phyloP scores from a whole-genome alignment of 768 basidiomycete genomes.

The Agaricus subrufescens region DNA sequence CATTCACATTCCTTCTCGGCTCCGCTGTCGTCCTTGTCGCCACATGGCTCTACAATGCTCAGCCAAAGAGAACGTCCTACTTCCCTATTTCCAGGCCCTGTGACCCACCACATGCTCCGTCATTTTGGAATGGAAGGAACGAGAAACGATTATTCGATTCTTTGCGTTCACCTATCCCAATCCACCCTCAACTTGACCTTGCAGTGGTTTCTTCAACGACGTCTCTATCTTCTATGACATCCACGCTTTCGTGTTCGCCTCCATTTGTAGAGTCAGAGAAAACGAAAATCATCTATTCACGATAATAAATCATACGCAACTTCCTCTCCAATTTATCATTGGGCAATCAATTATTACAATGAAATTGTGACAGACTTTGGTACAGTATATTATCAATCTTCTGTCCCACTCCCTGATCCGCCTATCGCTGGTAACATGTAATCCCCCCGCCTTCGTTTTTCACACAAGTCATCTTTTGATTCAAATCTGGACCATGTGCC shows the following conservation, averaged over 20 bases:
- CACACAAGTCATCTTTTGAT: no score
- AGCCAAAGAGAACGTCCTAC: conserved; percentile 31
- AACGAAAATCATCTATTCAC: conserved; percentile 10
- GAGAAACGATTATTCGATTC: conserved; percentile 20
- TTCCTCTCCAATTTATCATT: not conserved
- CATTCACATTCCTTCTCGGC: conserved; percentile 81
- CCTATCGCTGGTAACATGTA: no score
- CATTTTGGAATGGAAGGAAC: conserved; percentile 16
- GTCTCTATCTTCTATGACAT: conserved; percentile 24
- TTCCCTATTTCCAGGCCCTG: conserved; percentile 10
- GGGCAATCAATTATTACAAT: not conserved
- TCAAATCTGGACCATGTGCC: no score
- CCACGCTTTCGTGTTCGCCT: conserved; percentile 18
- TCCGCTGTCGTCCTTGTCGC: conserved; percentile 79
- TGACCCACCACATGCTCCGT: conserved; percentile 8
- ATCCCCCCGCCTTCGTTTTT: no score
- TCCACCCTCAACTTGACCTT: conserved; percentile 16
- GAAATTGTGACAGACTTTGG: not conserved
- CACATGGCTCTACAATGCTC: conserved; percentile 86
- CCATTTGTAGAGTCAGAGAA: conserved; percentile 20
- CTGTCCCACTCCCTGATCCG: not conserved
- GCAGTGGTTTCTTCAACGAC: conserved; percentile 26
- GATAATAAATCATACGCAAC: conserved; percentile 2
- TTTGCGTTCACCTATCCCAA: conserved; percentile 15
- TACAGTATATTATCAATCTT: not conserved